Percentiles rank a stretch among this genome's conserved stretches.
These are phyloP conservation scores for Colletotrichum tamarilloi DNA, from an alignment of 2,329 filamentous ascomycete species.

Conservation along the genomic window DNA sequence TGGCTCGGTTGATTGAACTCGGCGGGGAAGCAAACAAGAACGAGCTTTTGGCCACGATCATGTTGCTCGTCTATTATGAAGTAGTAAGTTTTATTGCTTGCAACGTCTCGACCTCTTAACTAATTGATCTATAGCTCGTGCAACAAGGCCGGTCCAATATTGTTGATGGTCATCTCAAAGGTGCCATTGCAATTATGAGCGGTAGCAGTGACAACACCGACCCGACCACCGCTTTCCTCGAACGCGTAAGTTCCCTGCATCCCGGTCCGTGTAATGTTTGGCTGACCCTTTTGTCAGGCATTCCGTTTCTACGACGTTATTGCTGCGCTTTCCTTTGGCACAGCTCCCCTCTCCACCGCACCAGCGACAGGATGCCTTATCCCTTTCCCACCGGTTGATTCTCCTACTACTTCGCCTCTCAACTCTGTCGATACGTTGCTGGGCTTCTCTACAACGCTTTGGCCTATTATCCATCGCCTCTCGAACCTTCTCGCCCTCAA, in stretches of 20 bases:
- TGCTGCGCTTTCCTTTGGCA: conserved; percentile 70
- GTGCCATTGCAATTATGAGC: conserved; percentile 70
- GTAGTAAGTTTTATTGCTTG: conserved; percentile 58
- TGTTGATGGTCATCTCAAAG: conserved; percentile 70
- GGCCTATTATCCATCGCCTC: conserved; percentile 72
- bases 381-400: conserved; percentile 59
- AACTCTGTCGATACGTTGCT: conserved; percentile 68
- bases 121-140: conserved; percentile 60
- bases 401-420: conserved; percentile 57
- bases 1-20: conserved; percentile 67
- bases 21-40: conserved; percentile 62
- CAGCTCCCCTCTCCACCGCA: conserved; percentile 63
- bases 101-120: background rate
- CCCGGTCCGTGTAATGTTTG: background rate
- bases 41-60: conserved; percentile 70
- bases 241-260: conserved; percentile 57
- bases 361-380: conserved; percentile 59
- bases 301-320: conserved; percentile 76
- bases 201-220: conserved; percentile 56
- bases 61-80: conserved; percentile 72
- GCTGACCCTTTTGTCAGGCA: conserved; percentile 53
- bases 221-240: conserved; percentile 67
- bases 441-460: conserved; percentile 70
- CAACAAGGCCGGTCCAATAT: conserved; percentile 69
- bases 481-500: conserved; percentile 66